Percentiles rank a stretch among this genome's conserved stretches.
Evolutionary conservation across 129 eudicot genomes (phyloP).

Genomic region (Chrysanthemum lavandulifolium): DNA sequence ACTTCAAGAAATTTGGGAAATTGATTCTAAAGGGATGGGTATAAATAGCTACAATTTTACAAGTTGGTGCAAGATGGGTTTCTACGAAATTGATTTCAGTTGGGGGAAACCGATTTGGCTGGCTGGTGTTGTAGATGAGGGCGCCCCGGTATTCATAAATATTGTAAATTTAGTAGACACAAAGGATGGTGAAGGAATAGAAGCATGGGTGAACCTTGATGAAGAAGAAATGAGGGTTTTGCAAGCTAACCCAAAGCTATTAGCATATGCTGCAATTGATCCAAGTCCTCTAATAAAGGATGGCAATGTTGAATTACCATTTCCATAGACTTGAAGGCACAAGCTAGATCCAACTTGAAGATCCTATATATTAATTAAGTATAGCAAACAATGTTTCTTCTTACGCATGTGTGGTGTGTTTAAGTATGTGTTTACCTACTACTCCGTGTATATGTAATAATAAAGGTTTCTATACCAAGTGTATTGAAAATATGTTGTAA

Average conservation of each 20-base stretch:
- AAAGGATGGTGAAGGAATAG: conserved; percentile 36
- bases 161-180: conserved; percentile 26
- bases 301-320: too few relatives aligned
- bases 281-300: conserved; percentile 15
- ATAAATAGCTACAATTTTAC: conserved; percentile 39
- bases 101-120: conserved; percentile 52
- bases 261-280: conserved; percentile 16
- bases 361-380: too few relatives aligned
- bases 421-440: too few relatives aligned
- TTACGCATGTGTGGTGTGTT: too few relatives aligned
- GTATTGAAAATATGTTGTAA: too few relatives aligned
- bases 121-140: conserved; percentile 29
- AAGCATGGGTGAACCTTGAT: conserved; percentile 40
- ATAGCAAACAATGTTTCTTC: too few relatives aligned
- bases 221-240: conserved; percentile 22
- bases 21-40: conserved; percentile 11
- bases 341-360: too few relatives aligned
- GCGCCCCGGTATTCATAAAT: conserved; percentile 20
- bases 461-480: too few relatives aligned
- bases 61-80: conserved; percentile 61
- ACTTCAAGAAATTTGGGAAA: conserved; percentile 5
- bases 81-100: conserved; percentile 56
- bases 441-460: too few relatives aligned
- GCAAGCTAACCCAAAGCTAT: conserved; percentile 21
- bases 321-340: too few relatives aligned